Percentiles rank a stretch among this genome's conserved stretches.
phyloP scores from a whole-genome alignment of 352 stramenopile species.

The Pythium monospermum region DNA sequence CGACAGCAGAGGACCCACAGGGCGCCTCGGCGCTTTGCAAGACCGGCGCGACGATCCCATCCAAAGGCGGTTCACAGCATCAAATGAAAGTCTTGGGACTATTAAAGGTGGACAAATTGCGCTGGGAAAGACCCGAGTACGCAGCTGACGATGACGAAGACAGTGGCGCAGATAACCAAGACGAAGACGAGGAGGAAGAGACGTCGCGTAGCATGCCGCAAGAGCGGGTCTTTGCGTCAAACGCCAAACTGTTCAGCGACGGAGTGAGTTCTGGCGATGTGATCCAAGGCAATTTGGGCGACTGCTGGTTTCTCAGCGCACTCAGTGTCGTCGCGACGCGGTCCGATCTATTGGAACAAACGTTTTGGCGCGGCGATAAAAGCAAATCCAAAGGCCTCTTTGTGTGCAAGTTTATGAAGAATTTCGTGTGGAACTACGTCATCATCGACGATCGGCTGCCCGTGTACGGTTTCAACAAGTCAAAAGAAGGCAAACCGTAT shows the following conservation, averaged over 20 bases:
- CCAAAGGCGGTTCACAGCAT: conserved; percentile 69
- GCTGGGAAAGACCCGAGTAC: conserved; percentile 75
- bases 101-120: conserved; percentile 69
- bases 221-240: conserved; percentile 45
- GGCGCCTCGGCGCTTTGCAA: conserved; percentile 71
- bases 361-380: conserved; percentile 70
- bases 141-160: conserved; percentile 29
- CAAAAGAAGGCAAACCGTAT: conserved; percentile 74
- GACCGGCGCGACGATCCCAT: conserved; percentile 34
- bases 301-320: conserved; percentile 92
- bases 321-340: conserved; percentile 85
- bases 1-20: conserved; percentile 39
- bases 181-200: conserved; percentile 30
- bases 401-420: conserved; percentile 93
- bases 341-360: conserved; percentile 70
- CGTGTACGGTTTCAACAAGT: conserved; percentile 80
- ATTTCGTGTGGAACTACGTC: conserved; percentile 90
- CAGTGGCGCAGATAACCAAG: conserved; percentile 21
- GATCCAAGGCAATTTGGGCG: conserved; percentile 85
- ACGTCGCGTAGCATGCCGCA: conserved; percentile 15
- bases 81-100: conserved; percentile 68
- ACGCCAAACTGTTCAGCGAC: conserved; percentile 73
- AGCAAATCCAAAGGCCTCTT: conserved; percentile 79
- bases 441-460: conserved; percentile 88
- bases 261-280: conserved; percentile 78